phyloP scores from a whole-genome alignment of 371 early-diverging fungal species.

The Saksenaea vasiformis region DNA sequence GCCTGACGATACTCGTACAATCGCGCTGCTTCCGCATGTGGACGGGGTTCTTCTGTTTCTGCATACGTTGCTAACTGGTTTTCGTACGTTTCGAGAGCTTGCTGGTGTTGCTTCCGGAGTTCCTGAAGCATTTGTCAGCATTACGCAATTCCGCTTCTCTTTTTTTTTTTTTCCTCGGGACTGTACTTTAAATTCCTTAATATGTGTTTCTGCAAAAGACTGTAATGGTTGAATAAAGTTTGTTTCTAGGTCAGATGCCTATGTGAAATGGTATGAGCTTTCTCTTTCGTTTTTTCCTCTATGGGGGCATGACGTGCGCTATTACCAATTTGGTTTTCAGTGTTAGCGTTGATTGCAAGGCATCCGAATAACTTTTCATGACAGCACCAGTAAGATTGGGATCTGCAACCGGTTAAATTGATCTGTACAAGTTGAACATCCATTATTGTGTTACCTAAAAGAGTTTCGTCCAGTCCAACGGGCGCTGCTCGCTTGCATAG shows the following conservation, averaged over 20 bases:
- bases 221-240: slow-evolving; percentile 55
- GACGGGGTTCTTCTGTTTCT: slow-evolving; percentile 65
- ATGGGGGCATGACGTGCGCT: slow-evolving; percentile 11
- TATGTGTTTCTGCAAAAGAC: slow-evolving; percentile 57
- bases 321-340: slow-evolving; percentile 60
- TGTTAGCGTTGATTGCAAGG: slow-evolving; percentile 55
- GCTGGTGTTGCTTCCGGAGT: slow-evolving; percentile 59
- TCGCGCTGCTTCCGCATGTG: slow-evolving; percentile 71
- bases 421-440: slow-evolving; percentile 23
- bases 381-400: slow-evolving; percentile 50
- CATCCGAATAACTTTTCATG: slow-evolving; percentile 53
- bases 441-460: slow-evolving; percentile 35
- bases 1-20: slow-evolving; percentile 68
- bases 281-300: slow-evolving; percentile 2
- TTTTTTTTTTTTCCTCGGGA: background rate
- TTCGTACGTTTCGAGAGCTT: slow-evolving; percentile 66
- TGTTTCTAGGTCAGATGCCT: slow-evolving; percentile 60
- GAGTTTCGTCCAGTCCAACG: slow-evolving; percentile 31
- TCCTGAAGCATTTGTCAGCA: slow-evolving; percentile 31
- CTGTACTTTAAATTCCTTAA: slow-evolving; percentile 32
- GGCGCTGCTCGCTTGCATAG: slow-evolving; percentile 27
- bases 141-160: background rate
- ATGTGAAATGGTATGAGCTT: slow-evolving; percentile 15
- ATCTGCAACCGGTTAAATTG: slow-evolving; percentile 45
- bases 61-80: slow-evolving; percentile 61